These are phyloP conservation scores for Magnaporthiopsis poae DNA, from an alignment of 2,329 filamentous ascomycete species.

Conservation along the genomic window DNA sequence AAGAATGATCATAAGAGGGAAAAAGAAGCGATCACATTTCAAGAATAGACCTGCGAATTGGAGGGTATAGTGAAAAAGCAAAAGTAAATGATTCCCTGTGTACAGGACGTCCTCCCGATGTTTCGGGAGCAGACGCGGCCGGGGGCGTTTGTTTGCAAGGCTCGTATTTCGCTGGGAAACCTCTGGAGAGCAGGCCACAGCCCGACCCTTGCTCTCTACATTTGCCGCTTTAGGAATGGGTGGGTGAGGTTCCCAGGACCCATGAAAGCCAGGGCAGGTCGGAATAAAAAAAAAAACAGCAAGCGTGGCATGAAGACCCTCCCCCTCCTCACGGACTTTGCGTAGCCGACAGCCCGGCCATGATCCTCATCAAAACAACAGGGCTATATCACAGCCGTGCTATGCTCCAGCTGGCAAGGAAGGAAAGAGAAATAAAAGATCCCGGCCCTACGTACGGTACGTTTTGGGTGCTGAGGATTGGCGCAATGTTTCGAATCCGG, in stretches of 20 bases:
- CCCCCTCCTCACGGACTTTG: background rate
- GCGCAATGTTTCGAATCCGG: background rate
- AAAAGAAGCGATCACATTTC: background rate
- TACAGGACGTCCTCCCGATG: background rate
- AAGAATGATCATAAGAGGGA: background rate
- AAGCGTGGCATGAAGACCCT: background rate
- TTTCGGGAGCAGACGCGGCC: background rate
- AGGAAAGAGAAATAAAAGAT: too few species aligned
- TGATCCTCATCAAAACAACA: too few species aligned
- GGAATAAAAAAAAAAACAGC: background rate
- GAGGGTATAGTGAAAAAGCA: background rate
- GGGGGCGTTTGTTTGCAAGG: background rate
- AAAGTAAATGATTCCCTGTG: background rate
- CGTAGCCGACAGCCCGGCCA: background rate
- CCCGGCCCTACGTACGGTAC: too few species aligned
- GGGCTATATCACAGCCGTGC: background rate
- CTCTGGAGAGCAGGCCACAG: too few species aligned
- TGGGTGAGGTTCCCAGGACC: background rate
- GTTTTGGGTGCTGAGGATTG: background rate
- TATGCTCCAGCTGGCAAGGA: too few species aligned
- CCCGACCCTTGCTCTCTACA: background rate
- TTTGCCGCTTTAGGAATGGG: background rate
- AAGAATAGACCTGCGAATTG: background rate
- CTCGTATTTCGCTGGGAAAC: background rate
- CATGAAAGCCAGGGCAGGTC: background rate